phyloP scores from a whole-genome alignment of 139 green algal genomes.

The Chlamydomonas sp. region DNA sequence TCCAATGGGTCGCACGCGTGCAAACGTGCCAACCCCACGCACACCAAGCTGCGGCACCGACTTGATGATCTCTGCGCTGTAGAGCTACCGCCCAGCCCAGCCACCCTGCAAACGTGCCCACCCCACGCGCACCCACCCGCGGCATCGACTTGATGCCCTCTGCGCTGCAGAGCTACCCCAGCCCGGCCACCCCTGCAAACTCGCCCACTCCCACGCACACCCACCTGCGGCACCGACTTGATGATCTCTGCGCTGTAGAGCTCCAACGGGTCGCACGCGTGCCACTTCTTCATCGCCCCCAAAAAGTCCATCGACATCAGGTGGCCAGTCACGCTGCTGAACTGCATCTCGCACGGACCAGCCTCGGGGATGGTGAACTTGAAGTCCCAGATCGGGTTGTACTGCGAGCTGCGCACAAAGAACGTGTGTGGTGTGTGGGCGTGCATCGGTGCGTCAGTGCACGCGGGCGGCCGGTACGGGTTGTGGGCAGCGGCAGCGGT shows the following conservation, averaged over 20 bases:
- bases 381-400: conserved; percentile 81
- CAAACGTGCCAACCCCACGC: neutral
- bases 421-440: too few relatives aligned
- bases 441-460: too few relatives aligned
- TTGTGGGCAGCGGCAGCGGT: too few relatives aligned
- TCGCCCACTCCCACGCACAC: neutral
- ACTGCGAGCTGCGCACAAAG: conserved; percentile 60
- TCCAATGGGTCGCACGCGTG: too few relatives aligned
- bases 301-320: conserved; percentile 68
- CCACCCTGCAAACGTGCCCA: too few relatives aligned
- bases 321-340: conserved; percentile 90
- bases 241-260: conserved; percentile 53
- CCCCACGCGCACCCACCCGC: too few relatives aligned
- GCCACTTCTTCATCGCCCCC: conserved; percentile 40
- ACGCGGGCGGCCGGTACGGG: too few relatives aligned
- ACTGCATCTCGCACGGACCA: conserved; percentile 66
- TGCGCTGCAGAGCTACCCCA: too few relatives aligned
- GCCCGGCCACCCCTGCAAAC: too few relatives aligned
- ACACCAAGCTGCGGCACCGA: conserved; percentile 45
- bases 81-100: too few relatives aligned
- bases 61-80: too few relatives aligned
- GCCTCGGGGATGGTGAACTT: conserved; percentile 59
- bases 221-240: conserved; percentile 57
- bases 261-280: conserved; percentile 42
- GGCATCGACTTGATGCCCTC: too few relatives aligned